Evolutionary conservation across 2,329 filamentous ascomycete genomes (phyloP).

Genomic region (Penicillium psychrosexuale): DNA sequence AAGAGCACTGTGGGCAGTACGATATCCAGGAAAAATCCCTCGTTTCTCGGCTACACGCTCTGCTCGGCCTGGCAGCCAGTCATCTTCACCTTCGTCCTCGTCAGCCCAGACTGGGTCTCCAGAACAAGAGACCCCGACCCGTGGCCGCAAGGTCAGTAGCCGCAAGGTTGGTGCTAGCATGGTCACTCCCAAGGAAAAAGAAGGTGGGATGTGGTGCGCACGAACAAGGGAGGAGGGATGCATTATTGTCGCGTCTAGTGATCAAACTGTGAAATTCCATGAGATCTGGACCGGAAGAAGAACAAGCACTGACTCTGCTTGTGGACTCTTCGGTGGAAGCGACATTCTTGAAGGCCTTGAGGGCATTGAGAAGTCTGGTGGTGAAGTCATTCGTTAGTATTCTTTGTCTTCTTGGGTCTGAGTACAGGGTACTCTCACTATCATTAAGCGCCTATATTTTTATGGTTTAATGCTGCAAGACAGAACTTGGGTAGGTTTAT

Average conservation of each 20-base stretch:
- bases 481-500: background rate
- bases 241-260: constrained; percentile 86
- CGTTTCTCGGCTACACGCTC: constrained; percentile 19
- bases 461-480: background rate
- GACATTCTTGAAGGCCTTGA: constrained; percentile 80
- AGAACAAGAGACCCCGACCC: background rate
- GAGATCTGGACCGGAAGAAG: constrained; percentile 77
- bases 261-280: constrained; percentile 91
- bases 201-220: constrained; percentile 55
- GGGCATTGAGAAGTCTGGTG: constrained; percentile 61
- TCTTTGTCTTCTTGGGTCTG: constrained; percentile 4
- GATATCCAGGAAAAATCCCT: constrained; percentile 67
- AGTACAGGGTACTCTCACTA: constrained; percentile 1
- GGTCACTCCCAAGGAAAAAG: constrained; percentile 39
- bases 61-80: constrained; percentile 9
- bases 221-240: constrained; percentile 69
- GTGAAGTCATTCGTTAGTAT: constrained; percentile 60
- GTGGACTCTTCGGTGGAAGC: constrained; percentile 72
- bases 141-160: constrained; percentile 13
- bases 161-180: constrained; percentile 20
- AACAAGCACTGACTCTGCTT: constrained; percentile 53
- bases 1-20: constrained; percentile 76
- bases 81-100: constrained; percentile 11
- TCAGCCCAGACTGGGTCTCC: background rate
- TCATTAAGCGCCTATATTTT: constrained; percentile 1